A percentile compares a stretch with the other conserved stretches of the same genome.
Conservation (phyloP, 495 filamentous ascomycete genomes). For the Stereocaulon alpinum region DNA sequence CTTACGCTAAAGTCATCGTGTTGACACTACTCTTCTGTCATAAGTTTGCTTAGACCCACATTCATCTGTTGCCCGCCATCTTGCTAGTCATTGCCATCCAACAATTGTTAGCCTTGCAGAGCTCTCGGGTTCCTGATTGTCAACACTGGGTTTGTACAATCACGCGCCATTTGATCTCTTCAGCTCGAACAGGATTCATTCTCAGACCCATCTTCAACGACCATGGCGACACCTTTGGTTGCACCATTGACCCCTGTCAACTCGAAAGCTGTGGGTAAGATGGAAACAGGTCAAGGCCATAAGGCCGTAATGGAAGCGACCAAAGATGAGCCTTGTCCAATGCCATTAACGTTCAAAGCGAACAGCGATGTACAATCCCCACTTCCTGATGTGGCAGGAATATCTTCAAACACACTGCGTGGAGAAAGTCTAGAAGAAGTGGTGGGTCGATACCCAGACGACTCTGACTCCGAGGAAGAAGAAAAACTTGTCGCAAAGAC, state of each 20-base stretch:
- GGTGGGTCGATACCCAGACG: constrained; percentile 20
- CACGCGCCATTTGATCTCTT: background rate
- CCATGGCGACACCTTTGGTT: background rate
- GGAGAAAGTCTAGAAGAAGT: background rate
- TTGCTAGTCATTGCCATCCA: background rate
- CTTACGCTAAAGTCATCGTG: background rate
- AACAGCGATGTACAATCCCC: background rate
- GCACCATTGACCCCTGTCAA: background rate
- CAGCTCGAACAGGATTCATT: too few relatives aligned
- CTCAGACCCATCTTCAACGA: background rate
- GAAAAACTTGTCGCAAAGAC: constrained; percentile 22
- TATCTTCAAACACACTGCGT: background rate
- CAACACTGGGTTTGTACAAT: background rate
- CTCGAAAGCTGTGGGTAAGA: background rate
- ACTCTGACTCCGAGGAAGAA: constrained; percentile 28
- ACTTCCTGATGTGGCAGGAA: background rate
- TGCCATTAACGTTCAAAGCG: background rate
- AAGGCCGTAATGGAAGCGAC: background rate
- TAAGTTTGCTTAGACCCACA: background rate
- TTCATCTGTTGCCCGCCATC: background rate
- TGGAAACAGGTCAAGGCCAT: background rate
- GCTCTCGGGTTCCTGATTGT: background rate
- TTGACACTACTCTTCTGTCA: background rate
- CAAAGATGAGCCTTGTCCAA: background rate
- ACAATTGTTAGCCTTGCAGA: background rate